phyloP scores from a whole-genome alignment of 768 basidiomycete genomes.

The Lactifluus hygrophoroides region DNA sequence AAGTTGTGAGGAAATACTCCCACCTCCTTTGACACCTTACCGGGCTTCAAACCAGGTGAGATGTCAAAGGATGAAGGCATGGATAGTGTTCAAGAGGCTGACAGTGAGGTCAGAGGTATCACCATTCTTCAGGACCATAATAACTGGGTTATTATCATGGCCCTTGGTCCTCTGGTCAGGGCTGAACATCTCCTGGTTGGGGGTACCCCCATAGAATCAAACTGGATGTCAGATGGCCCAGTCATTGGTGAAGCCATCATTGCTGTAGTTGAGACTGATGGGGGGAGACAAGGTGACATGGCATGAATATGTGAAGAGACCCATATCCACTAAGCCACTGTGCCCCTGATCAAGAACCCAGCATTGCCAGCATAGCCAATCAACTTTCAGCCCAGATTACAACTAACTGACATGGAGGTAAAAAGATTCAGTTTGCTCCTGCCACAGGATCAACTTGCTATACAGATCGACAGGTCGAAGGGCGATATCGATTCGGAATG shows the following conservation, averaged over 20 bases:
- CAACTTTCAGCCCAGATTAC: too few relatives aligned
- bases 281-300: background rate
- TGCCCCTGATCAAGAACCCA: too few relatives aligned
- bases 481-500: too few relatives aligned
- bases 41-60: too few relatives aligned
- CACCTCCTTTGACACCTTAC: constrained; percentile 11
- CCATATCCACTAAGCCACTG: too few relatives aligned
- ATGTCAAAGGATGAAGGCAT: constrained; percentile 5
- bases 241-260: background rate
- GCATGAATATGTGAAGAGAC: too few relatives aligned
- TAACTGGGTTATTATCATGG: too few relatives aligned
- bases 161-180: too few relatives aligned
- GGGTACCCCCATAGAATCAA: background rate
- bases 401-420: background rate
- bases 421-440: background rate
- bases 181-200: background rate
- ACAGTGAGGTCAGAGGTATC: constrained; percentile 15
- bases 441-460: background rate
- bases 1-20: constrained; percentile 6
- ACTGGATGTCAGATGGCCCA: background rate
- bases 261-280: background rate
- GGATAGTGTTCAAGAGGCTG: constrained; percentile 18
- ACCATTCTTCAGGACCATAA: constrained; percentile 20
- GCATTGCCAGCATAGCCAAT: too few relatives aligned
- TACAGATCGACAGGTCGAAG: too few relatives aligned